Evolutionary conservation across 768 basidiomycete species (phyloP).

Genomic region (Lactarius evosmus): DNA sequence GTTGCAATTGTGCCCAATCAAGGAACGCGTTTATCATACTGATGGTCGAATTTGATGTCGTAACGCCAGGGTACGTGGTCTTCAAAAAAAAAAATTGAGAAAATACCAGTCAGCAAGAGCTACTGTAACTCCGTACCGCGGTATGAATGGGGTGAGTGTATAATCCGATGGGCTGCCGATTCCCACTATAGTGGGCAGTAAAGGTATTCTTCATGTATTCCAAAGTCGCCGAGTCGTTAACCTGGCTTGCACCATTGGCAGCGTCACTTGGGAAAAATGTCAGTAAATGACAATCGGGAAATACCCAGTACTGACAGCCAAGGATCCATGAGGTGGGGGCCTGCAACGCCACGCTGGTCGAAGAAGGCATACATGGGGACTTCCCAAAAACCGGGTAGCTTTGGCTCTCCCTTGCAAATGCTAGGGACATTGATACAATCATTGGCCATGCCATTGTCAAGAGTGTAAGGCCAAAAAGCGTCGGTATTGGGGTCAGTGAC

Average conservation of each 20-base stretch:
- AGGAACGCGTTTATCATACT: constrained; percentile 76
- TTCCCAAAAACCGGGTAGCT: constrained; percentile 79
- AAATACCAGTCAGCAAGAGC: constrained; percentile 2
- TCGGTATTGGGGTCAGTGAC: constrained; percentile 66
- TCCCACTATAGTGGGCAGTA: constrained; percentile 66
- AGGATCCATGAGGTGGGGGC: constrained; percentile 77
- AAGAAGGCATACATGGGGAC: constrained; percentile 82
- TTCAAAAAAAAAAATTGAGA: constrained; percentile 18
- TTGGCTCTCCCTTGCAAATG: constrained; percentile 65
- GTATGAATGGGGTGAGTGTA: constrained; percentile 82
- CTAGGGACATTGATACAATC: constrained; percentile 57
- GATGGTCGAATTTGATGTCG: constrained; percentile 51
- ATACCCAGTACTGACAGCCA: constrained; percentile 55
- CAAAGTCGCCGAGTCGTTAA: constrained; percentile 62
- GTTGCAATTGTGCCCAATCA: constrained; percentile 75
- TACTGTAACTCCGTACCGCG: constrained; percentile 40
- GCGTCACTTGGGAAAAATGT: constrained; percentile 36
- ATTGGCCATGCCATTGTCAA: constrained; percentile 78
- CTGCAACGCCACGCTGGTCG: constrained; percentile 51
- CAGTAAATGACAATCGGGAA: constrained; percentile 1
- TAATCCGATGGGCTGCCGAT: constrained; percentile 75
- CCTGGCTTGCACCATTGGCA: constrained; percentile 47
- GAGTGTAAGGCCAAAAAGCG: constrained; percentile 80
- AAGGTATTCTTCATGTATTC: constrained; percentile 74
- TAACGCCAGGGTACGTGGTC: constrained; percentile 60